phyloP scores from a whole-genome alignment of 139 green algal genomes.

The Bryopsis sp. region DNA sequence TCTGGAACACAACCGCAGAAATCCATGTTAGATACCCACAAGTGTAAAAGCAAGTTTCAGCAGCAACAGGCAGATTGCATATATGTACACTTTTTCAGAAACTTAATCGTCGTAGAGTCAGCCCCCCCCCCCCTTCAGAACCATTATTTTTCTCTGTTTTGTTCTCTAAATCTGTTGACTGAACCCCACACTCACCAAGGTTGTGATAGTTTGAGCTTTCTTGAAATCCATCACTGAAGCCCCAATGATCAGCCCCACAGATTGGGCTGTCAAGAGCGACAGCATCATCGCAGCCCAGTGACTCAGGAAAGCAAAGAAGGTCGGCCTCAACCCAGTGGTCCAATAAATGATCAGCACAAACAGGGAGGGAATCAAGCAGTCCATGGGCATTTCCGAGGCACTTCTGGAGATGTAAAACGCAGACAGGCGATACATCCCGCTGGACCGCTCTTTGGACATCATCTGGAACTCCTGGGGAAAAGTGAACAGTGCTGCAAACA shows the following conservation, averaged over 20 bases:
- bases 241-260: conserved; percentile 59
- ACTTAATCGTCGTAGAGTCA: no score
- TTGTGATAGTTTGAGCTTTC: conserved; percentile 50
- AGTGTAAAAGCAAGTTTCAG: conserved; percentile 19
- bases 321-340: conserved; percentile 34
- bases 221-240: conserved; percentile 53
- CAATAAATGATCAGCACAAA: conserved; percentile 57
- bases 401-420: conserved; percentile 73
- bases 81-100: no score
- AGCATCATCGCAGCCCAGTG: conserved; percentile 47
- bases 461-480: conserved; percentile 46
- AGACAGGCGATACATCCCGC: conserved; percentile 74
- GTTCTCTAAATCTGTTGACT: no score
- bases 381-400: conserved; percentile 60
- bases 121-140: no score
- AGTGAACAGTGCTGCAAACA: conserved; percentile 43
- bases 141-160: no score
- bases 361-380: conserved; percentile 47
- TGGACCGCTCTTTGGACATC: conserved; percentile 47
- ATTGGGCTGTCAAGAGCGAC: conserved; percentile 48
- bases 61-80: conserved; percentile 5
- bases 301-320: conserved; percentile 48
- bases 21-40: no score
- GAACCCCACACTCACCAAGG: conserved; percentile 52
- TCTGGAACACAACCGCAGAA: no score